These are phyloP conservation scores for Plasmodium fragile DNA, from an alignment of 169 alveolate species.

Conservation along the genomic window DNA sequence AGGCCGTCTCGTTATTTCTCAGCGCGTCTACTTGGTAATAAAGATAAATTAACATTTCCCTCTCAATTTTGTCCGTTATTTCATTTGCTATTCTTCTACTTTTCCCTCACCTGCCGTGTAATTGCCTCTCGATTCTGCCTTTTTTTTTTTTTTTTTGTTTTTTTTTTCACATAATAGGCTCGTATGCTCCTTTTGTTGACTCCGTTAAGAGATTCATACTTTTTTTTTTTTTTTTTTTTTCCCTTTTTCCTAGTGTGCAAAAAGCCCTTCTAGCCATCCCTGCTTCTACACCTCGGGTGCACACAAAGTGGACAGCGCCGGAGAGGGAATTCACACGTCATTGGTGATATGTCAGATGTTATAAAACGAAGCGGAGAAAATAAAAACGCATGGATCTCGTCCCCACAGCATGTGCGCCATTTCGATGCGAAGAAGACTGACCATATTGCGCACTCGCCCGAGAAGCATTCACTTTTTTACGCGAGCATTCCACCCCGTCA, in stretches of 20 bases:
- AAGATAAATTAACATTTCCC: not conserved
- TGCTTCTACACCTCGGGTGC: not conserved
- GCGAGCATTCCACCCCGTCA: not conserved
- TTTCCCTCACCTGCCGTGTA: not conserved
- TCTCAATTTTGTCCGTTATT: not conserved
- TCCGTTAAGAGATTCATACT: not conserved
- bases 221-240: not conserved
- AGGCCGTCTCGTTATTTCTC: not conserved
- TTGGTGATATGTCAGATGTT: not conserved
- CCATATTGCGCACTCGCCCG: not conserved
- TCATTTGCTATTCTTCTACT: not conserved
- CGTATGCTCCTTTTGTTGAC: not conserved
- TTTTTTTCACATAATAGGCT: not conserved
- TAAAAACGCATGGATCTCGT: not conserved
- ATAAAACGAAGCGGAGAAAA: not conserved
- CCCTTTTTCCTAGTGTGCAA: not conserved
- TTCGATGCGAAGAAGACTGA: not conserved
- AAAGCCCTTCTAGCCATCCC: not conserved
- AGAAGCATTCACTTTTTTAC: not conserved
- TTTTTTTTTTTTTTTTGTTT: slow-evolving; percentile 2
- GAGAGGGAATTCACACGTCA: not conserved
- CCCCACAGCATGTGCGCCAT: not conserved
- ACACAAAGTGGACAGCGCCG: not conserved
- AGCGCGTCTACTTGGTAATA: not conserved
- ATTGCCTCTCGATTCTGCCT: not conserved